These are phyloP conservation scores for Verbena officinalis DNA, from an alignment of 257 asterid species.

Conservation along the genomic window DNA sequence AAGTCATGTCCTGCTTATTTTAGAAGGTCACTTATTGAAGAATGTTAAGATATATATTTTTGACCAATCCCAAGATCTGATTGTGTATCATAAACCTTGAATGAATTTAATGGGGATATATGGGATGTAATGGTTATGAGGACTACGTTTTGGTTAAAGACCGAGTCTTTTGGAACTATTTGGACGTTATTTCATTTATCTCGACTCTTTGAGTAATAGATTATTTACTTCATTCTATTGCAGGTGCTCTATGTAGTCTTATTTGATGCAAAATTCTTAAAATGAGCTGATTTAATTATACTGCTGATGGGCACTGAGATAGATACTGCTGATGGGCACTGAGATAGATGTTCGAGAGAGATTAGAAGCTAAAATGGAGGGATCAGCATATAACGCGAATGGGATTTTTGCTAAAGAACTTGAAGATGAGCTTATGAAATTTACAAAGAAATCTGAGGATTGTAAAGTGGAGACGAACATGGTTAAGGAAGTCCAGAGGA, in stretches of 20 bases:
- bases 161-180: conserved; percentile 6
- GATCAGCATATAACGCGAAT: conserved; percentile 31
- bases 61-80: conserved; percentile 1
- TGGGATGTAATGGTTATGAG: conserved; percentile 8
- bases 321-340: conserved; percentile 28
- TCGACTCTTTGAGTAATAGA: conserved; percentile 26
- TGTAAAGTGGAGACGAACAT: conserved; percentile 24
- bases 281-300: conserved; percentile 26
- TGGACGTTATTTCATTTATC: conserved; percentile 5
- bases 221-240: too few species aligned
- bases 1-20: background rate
- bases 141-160: background rate
- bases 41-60: background rate
- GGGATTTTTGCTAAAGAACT: conserved; percentile 48
- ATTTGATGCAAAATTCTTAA: conserved; percentile 7
- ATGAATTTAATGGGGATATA: too few species aligned
- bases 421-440: conserved; percentile 63
- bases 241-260: conserved; percentile 24
- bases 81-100: conserved; percentile 4
- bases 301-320: conserved; percentile 27
- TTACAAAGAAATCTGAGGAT: conserved; percentile 42
- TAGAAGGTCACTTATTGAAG: conserved; percentile 10
- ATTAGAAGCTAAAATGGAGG: conserved; percentile 41
- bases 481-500: conserved; percentile 35
- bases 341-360: conserved; percentile 30